phyloP scores from a whole-genome alignment of 2,329 filamentous ascomycete genomes.

The Ophiostoma quercus region DNA sequence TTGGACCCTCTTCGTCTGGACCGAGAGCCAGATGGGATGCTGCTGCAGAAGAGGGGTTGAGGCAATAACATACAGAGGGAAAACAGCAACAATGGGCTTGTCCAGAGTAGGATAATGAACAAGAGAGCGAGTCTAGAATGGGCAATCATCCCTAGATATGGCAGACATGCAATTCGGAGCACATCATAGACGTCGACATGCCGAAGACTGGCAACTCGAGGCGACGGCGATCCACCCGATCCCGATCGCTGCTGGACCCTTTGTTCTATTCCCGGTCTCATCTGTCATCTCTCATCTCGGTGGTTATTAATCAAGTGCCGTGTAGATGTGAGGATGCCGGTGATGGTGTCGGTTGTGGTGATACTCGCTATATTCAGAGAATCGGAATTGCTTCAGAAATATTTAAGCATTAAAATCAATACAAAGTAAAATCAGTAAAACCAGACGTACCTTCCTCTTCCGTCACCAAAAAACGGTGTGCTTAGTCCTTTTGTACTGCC shows the following conservation, averaged over 20 bases:
- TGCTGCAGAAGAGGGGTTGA: constrained; percentile 8
- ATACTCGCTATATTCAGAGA: too few relatives aligned
- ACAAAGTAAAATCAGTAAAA: not conserved
- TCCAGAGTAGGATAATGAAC: not conserved
- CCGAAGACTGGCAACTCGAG: not conserved
- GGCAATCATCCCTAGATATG: not conserved
- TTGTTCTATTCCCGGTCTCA: constrained; percentile 6
- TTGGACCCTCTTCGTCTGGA: not conserved
- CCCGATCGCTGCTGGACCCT: constrained; percentile 5
- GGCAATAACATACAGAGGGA: not conserved
- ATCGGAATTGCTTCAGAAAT: not conserved
- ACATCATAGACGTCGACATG: not conserved
- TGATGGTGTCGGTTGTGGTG: not conserved
- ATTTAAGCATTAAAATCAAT: not conserved
- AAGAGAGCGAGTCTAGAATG: not conserved
- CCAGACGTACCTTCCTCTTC: not conserved
- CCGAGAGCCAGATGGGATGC: constrained; percentile 6
- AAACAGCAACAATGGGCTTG: not conserved
- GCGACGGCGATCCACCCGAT: not conserved
- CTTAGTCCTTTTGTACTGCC: not conserved
- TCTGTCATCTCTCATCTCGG: not conserved
- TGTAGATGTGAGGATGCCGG: not conserved
- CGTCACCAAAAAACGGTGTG: not conserved
- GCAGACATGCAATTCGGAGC: not conserved
- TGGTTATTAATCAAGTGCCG: not conserved